phyloP scores from a whole-genome alignment of 805 yeast genomes.

The Torulaspora maleeae region DNA sequence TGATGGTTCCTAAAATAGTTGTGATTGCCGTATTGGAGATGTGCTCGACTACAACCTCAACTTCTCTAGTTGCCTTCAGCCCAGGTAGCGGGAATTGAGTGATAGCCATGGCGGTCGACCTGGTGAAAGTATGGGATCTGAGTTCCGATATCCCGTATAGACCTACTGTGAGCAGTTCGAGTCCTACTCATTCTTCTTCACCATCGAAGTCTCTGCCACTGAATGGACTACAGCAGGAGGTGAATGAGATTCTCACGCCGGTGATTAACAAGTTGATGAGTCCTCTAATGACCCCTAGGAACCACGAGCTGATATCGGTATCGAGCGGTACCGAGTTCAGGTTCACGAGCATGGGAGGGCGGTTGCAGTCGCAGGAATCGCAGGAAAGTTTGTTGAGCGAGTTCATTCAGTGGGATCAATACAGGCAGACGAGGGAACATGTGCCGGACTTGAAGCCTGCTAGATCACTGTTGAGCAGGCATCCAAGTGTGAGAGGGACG shows the following conservation, averaged over 20 bases:
- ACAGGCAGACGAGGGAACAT: constrained; percentile 3
- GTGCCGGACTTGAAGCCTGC: background rate
- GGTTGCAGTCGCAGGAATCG: background rate
- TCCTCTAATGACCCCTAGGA: background rate
- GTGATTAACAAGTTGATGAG: constrained; percentile 9
- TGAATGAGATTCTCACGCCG: constrained; percentile 7
- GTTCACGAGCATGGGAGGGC: constrained; percentile 1
- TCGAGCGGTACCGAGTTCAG: background rate
- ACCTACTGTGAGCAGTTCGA: constrained; percentile 5
- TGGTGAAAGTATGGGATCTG: constrained; percentile 4
- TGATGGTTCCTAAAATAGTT: constrained; percentile 3
- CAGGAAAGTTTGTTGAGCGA: constrained; percentile 6
- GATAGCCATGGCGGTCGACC: background rate
- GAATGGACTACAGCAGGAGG: background rate
- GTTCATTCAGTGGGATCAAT: constrained; percentile 12
- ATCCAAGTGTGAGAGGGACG: constrained; percentile 18
- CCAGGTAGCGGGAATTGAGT: background rate
- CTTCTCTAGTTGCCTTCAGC: background rate
- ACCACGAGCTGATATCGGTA: background rate
- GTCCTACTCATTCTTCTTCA: constrained; percentile 5
- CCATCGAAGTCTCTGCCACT: constrained; percentile 4
- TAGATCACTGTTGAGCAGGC: constrained; percentile 4
- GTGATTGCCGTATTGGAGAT: background rate
- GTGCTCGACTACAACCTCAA: background rate
- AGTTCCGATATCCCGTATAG: constrained; percentile 8